Evolutionary conservation across 441 rosid genomes (phyloP).

Genomic region (Biscutella laevigata): DNA sequence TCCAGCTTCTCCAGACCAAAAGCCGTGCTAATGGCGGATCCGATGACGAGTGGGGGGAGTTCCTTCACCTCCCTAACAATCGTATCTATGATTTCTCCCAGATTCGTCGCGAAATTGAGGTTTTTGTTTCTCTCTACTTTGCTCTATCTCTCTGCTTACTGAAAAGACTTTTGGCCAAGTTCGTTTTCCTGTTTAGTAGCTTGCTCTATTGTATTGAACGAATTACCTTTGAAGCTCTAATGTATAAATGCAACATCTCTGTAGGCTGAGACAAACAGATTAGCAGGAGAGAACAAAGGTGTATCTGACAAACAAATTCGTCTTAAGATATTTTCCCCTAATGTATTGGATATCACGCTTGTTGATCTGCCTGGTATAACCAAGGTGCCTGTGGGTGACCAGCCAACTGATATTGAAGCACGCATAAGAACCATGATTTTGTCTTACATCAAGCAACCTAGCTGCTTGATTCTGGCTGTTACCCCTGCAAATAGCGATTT

Average conservation of each 20-base stretch:
- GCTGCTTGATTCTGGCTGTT: constrained; percentile 65
- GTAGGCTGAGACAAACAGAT: constrained; percentile 66
- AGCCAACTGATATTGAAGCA: constrained; percentile 53
- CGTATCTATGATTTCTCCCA: constrained; percentile 46
- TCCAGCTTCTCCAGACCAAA: constrained; percentile 39
- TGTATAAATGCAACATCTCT: constrained; percentile 9
- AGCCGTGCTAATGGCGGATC: constrained; percentile 21
- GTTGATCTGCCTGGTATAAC: constrained; percentile 74
- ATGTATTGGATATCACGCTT: constrained; percentile 61
- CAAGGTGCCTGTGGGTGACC: constrained; percentile 78
- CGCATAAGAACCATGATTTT: constrained; percentile 53
- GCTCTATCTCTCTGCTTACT: background rate
- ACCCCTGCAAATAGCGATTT: constrained; percentile 75
- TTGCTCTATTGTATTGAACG: background rate
- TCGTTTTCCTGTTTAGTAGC: background rate
- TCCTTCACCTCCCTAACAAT: constrained; percentile 38
- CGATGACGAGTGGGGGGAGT: constrained; percentile 51
- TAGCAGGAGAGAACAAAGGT: constrained; percentile 56
- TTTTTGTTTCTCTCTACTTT: constrained; percentile 3
- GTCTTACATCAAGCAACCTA: constrained; percentile 37
- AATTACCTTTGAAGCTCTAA: background rate
- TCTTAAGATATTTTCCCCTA: constrained; percentile 51
- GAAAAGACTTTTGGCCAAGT: background rate
- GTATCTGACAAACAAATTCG: constrained; percentile 57
- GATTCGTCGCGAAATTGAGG: constrained; percentile 57